phyloP scores from a whole-genome alignment of 495 filamentous ascomycete genomes.

The Halenospora varia region DNA sequence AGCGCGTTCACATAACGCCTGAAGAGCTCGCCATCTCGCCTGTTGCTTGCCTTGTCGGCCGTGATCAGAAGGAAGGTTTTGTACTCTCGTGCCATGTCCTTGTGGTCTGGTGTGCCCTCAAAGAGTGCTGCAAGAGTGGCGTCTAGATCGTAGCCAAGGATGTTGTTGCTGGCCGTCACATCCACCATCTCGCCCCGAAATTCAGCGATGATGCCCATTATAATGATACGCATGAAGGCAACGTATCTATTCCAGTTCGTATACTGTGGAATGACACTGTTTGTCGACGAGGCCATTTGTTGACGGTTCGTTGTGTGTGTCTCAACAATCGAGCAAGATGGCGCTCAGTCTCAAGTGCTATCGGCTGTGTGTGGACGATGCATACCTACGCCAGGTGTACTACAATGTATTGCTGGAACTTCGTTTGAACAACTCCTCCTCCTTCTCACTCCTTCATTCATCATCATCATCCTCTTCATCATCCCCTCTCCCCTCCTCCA shows the following conservation, averaged over 20 bases:
- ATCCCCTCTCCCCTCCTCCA: too few species aligned
- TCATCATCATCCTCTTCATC: background rate
- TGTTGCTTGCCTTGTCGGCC: slow-evolving; percentile 13
- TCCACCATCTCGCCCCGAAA: slow-evolving; percentile 15
- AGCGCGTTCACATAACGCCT: slow-evolving; percentile 21
- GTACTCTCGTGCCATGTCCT: slow-evolving; percentile 16
- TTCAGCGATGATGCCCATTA: slow-evolving; percentile 21
- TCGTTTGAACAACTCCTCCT: too few species aligned
- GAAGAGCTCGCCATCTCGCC: slow-evolving; percentile 16
- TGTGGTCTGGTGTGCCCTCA: slow-evolving; percentile 3
- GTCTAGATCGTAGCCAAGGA: slow-evolving; percentile 19
- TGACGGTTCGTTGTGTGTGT: too few species aligned
- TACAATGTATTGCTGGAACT: too few species aligned
- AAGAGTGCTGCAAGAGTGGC: slow-evolving; percentile 15
- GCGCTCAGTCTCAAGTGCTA: too few species aligned
- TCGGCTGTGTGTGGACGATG: too few species aligned
- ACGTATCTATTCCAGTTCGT: slow-evolving; percentile 22
- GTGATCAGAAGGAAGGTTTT: slow-evolving; percentile 18
- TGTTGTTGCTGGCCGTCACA: background rate
- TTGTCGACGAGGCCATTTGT: too few species aligned
- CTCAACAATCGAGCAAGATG: too few species aligned
- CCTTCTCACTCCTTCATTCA: too few species aligned
- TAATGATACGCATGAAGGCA: slow-evolving; percentile 18
- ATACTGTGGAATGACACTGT: slow-evolving; percentile 19
- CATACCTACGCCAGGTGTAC: too few species aligned